Evolutionary conservation across 768 basidiomycete genomes (phyloP).

Genomic region (Suillus subaureus): DNA sequence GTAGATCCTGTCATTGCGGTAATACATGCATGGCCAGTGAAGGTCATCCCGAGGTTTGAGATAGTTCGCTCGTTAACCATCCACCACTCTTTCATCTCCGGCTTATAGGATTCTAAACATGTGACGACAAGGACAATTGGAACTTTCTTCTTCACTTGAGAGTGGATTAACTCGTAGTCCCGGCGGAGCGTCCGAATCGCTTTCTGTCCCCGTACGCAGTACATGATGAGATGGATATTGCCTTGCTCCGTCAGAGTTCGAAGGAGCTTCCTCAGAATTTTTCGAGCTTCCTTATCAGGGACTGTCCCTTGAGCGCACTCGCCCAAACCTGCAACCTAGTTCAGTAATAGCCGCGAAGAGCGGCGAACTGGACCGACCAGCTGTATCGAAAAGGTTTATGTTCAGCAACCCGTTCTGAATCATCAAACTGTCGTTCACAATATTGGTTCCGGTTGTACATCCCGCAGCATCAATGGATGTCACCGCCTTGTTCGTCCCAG

Average conservation of each 20-base stretch:
- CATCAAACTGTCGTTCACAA: neutral
- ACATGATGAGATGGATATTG: slow-evolving; percentile 33
- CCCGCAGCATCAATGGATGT: neutral
- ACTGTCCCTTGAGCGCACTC: slow-evolving; percentile 32
- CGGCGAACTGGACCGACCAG: slow-evolving; percentile 8
- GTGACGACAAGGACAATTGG: slow-evolving; percentile 37
- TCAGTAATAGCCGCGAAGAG: neutral
- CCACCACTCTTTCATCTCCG: slow-evolving; percentile 43
- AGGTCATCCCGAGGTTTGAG: slow-evolving; percentile 35
- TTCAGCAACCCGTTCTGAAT: neutral
- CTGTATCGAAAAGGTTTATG: slow-evolving; percentile 18
- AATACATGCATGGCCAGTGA: slow-evolving; percentile 42
- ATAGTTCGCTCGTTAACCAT: slow-evolving; percentile 32
- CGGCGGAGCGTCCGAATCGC: slow-evolving; percentile 24
- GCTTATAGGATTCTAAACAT: slow-evolving; percentile 35
- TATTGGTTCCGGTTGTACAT: neutral
- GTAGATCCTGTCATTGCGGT: slow-evolving; percentile 23
- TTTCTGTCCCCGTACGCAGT: slow-evolving; percentile 34
- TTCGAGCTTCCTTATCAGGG: slow-evolving; percentile 27
- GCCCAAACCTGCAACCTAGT: slow-evolving; percentile 28
- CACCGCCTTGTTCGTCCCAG: slow-evolving; percentile 15
- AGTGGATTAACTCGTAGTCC: slow-evolving; percentile 34
- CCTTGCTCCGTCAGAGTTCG: slow-evolving; percentile 25
- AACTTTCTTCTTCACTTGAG: slow-evolving; percentile 31
- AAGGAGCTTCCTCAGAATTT: slow-evolving; percentile 32